Conservation (phyloP, 2,329 filamentous ascomycete genomes). For the Phaeosphaeriaceae sp. region DNA sequence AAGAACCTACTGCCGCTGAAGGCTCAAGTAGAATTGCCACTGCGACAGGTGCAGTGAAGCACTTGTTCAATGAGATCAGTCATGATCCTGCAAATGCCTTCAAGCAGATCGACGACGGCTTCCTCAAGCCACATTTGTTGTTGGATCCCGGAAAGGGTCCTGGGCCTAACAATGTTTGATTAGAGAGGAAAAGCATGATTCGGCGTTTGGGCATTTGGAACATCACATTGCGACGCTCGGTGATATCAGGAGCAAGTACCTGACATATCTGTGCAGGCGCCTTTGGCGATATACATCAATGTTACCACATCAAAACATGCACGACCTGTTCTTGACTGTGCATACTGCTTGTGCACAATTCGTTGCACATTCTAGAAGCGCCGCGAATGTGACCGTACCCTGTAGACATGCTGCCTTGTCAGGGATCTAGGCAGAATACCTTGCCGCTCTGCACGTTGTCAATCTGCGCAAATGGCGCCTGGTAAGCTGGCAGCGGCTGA, state of each 20-base stretch:
- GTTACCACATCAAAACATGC: background rate
- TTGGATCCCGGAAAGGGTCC: slow-evolving; percentile 67
- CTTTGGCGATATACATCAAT: background rate
- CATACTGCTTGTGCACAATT: background rate
- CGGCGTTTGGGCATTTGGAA: slow-evolving; percentile 23
- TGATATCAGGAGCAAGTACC: background rate
- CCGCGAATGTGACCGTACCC: background rate
- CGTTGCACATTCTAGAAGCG: background rate
- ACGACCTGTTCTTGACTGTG: background rate
- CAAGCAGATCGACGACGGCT: slow-evolving; percentile 91
- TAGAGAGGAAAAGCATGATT: slow-evolving; percentile 16
- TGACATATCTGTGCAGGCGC: background rate
- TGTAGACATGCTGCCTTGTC: background rate
- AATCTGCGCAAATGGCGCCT: slow-evolving; percentile 7
- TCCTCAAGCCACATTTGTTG: slow-evolving; percentile 89
- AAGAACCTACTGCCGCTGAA: slow-evolving; percentile 18
- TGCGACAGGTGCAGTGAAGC: slow-evolving; percentile 77
- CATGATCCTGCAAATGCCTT: slow-evolving; percentile 93
- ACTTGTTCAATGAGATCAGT: slow-evolving; percentile 76
- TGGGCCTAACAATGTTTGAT: slow-evolving; percentile 45
- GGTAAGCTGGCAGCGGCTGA: slow-evolving; percentile 3
- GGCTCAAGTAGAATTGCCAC: slow-evolving; percentile 59
- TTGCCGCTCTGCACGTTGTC: background rate
- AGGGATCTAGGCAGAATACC: background rate
- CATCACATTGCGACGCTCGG: slow-evolving; percentile 5